phyloP scores from a whole-genome alignment of 805 yeast species.

The Komagataella kurtzmanii region DNA sequence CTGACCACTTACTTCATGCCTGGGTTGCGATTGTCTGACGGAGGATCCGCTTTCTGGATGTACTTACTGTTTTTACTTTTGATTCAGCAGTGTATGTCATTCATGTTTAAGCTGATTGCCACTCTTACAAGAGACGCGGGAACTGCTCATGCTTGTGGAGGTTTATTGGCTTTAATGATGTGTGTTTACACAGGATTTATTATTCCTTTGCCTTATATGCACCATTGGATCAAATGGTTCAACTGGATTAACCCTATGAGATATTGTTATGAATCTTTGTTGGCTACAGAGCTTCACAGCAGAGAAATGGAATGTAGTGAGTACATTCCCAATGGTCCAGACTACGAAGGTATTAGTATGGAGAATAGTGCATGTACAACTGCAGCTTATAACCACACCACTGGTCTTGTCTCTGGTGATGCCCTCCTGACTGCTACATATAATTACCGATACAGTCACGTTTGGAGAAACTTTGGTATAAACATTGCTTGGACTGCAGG shows the following conservation, averaged over 20 bases:
- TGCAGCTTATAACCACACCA: conserved; percentile 28
- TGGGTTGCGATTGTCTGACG: conserved; percentile 34
- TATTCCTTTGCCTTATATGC: conserved; percentile 27
- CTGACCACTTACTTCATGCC: conserved; percentile 39
- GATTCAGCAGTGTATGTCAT: conserved; percentile 38
- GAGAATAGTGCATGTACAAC: conserved; percentile 35
- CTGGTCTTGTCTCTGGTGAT: conserved; percentile 34
- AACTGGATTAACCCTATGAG: conserved; percentile 34
- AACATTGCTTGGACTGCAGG: conserved; percentile 26
- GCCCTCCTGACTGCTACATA: conserved; percentile 29
- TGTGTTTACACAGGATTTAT: conserved; percentile 44
- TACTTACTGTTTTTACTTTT: conserved; percentile 30
- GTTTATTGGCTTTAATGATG: conserved; percentile 39
- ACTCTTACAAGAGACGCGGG: conserved; percentile 37
- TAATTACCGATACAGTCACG: conserved; percentile 39
- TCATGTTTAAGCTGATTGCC: conserved; percentile 39
- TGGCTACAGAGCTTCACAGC: conserved; percentile 43
- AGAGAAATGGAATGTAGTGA: conserved; percentile 36
- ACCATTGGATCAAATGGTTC: conserved; percentile 52
- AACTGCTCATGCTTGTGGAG: conserved; percentile 43
- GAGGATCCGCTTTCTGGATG: conserved; percentile 31
- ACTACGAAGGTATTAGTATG: conserved; percentile 28
- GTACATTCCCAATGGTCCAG: conserved; percentile 38
- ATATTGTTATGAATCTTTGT: conserved; percentile 37
- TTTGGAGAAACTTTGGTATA: conserved; percentile 72